These are phyloP conservation scores for Leccinum variabile DNA, from an alignment of 1,284 basidiomycete species.

Conservation along the genomic window DNA sequence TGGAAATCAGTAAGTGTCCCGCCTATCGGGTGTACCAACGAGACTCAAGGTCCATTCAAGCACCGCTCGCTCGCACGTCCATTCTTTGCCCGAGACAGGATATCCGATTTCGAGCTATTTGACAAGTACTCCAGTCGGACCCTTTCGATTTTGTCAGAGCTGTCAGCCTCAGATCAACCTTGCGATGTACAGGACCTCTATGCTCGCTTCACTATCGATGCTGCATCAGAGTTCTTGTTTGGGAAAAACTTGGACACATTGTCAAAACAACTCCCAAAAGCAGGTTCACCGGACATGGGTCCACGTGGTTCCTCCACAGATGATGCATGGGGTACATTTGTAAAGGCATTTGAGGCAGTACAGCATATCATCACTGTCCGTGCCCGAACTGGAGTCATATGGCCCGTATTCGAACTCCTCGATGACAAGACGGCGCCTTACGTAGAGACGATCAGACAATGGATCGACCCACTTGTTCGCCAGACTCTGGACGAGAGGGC, in stretches of 20 bases:
- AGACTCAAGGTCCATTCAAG: conserved; percentile 34
- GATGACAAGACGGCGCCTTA: conserved; percentile 56
- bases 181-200: conserved; percentile 69
- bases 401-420: conserved; percentile 67
- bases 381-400: conserved; percentile 56
- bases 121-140: conserved; percentile 53
- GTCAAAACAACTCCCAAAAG: conserved; percentile 50
- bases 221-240: conserved; percentile 70
- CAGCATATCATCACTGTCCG: conserved; percentile 57
- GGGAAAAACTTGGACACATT: conserved; percentile 63
- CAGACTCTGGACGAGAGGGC: conserved; percentile 50
- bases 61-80: conserved; percentile 70
- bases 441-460: conserved; percentile 52
- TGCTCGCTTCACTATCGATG: conserved; percentile 66
- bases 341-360: conserved; percentile 59
- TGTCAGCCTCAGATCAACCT: conserved; percentile 40
- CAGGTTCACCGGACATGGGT: conserved; percentile 46
- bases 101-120: conserved; percentile 68
- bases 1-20: conserved; percentile 51
- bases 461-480: conserved; percentile 62
- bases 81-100: conserved; percentile 70
- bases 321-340: conserved; percentile 63
- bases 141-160: conserved; percentile 47
- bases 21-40: not conserved
- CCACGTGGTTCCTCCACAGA: conserved; percentile 60